Base-by-base conservation (phyloP, 345 rosid genomes). In the Gossypium turneri region DNA sequence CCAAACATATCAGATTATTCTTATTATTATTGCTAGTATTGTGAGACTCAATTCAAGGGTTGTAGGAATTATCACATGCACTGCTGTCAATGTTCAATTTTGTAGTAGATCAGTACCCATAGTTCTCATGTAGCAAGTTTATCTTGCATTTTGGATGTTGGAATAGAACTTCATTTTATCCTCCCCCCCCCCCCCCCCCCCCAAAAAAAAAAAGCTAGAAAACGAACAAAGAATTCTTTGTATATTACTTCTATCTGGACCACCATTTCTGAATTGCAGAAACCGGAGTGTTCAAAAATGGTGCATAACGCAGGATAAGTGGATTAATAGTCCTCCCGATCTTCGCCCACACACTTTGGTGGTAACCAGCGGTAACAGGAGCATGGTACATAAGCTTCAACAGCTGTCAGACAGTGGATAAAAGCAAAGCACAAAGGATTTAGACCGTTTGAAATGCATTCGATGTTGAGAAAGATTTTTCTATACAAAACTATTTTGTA, bases 301-400 rank as follows among this genome's bases (percentile, higher is more conserved):
- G 99, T 43, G 89, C 88, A 75, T 91, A 86, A 7, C 78, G 92
- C 34, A 88, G 82, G 58, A 91, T 58, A 3, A 87, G 81, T 1
- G 99, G 98, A 79, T 83, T 88, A 51, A 86, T 82, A 2, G 70
- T 84, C 80, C 85, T 83, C 73, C 94, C 99, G 7, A 95, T 87
- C 85, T 73, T 86, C 15, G 83, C 79, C 99, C 99, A 95, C 11
- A 83, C 97, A 62, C 94, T 91, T 60, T 85, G 96, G 83, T 95
- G 98, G 85, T 95, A 90, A 48, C 92, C 86, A 29, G 93, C 91
- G 19, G 97, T 88, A 24, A 87, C 93, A 7, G 98, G 99, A 45
- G 99, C 97, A 17, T 92, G 92, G 84, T 93, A 87, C 99, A 95
- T 93, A 77, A 91, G 94, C 88, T 95, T 95, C 89, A 95, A 64